Evolutionary conservation across 371 early-diverging fungal genomes (phyloP).

Genomic region (Apophysomyces sp.): DNA sequence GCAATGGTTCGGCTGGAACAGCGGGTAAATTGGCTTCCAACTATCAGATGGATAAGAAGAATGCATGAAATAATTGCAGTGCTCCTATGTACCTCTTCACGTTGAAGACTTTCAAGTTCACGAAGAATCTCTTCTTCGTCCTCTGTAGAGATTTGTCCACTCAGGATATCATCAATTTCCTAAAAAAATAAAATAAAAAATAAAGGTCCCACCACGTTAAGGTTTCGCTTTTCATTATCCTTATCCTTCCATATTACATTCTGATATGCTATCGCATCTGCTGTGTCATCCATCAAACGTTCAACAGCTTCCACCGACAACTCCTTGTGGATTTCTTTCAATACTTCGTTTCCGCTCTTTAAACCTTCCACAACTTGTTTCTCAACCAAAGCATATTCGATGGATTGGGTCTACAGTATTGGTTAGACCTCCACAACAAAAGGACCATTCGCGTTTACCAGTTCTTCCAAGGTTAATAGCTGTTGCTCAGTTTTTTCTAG

Average conservation of each 20-base stretch:
- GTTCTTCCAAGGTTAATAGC: conserved; percentile 84
- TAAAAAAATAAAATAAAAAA: conserved; percentile 16
- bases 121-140: conserved; percentile 85
- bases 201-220: conserved; percentile 21
- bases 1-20: conserved; percentile 30
- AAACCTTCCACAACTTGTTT: conserved; percentile 85
- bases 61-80: neutral
- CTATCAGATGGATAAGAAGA: too few relatives aligned
- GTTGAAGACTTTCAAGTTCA: conserved; percentile 71
- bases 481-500: conserved; percentile 84
- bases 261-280: conserved; percentile 95
- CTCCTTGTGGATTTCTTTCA: conserved; percentile 88
- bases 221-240: neutral
- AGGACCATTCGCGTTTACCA: conserved; percentile 58
- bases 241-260: conserved; percentile 46
- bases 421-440: neutral
- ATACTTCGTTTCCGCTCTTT: conserved; percentile 79
- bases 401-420: conserved; percentile 64
- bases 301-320: conserved; percentile 93
- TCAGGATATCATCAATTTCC: conserved; percentile 82
- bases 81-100: conserved; percentile 33
- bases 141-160: conserved; percentile 68
- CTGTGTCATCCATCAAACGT: conserved; percentile 92
- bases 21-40: conserved; percentile 33
- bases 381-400: conserved; percentile 92